Percentiles rank a stretch among this genome's conserved stretches.
phyloP scores from a whole-genome alignment of 2,329 filamentous ascomycete genomes.

The Hortaea werneckii region DNA sequence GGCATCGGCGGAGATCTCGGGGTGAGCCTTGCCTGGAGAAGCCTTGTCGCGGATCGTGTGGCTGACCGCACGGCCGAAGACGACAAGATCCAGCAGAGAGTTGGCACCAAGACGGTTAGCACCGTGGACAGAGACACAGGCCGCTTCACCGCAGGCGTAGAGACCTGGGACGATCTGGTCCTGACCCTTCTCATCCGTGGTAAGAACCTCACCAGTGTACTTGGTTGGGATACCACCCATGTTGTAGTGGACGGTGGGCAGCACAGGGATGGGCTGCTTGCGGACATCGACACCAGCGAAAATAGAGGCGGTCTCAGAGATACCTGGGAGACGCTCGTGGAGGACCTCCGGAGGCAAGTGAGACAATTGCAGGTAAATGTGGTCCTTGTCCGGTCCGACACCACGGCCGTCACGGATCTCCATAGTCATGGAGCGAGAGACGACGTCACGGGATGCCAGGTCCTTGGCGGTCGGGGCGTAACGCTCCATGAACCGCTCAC shows the following conservation, averaged over 20 bases:
- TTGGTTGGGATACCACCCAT: conserved; percentile 98
- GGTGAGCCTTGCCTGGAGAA: conserved; percentile 68
- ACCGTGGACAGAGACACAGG: conserved; percentile 95
- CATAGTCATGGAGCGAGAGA: conserved; percentile 95
- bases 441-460: conserved; percentile 89
- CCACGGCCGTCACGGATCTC: conserved; percentile 96
- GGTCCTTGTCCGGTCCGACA: conserved; percentile 93
- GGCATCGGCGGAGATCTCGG: conserved; percentile 72
- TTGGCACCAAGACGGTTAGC: conserved; percentile 97
- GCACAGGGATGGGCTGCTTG: conserved; percentile 92
- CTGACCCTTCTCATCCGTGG: conserved; percentile 72
- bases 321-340: conserved; percentile 92
- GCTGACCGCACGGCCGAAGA: conserved; percentile 93
- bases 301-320: conserved; percentile 95
- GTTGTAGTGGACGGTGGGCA: conserved; percentile 98
- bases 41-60: conserved; percentile 96
- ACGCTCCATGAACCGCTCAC: conserved; percentile 98
- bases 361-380: conserved; percentile 96
- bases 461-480: conserved; percentile 98
- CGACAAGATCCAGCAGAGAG: conserved; percentile 92
- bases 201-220: conserved; percentile 93
- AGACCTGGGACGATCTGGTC: conserved; percentile 91
- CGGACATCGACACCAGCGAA: conserved; percentile 95
- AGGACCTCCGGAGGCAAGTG: conserved; percentile 87
- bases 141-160: conserved; percentile 93